Evolutionary conservation across 768 basidiomycete genomes (phyloP).

Genomic region (Kwoniella mangroviensis): DNA sequence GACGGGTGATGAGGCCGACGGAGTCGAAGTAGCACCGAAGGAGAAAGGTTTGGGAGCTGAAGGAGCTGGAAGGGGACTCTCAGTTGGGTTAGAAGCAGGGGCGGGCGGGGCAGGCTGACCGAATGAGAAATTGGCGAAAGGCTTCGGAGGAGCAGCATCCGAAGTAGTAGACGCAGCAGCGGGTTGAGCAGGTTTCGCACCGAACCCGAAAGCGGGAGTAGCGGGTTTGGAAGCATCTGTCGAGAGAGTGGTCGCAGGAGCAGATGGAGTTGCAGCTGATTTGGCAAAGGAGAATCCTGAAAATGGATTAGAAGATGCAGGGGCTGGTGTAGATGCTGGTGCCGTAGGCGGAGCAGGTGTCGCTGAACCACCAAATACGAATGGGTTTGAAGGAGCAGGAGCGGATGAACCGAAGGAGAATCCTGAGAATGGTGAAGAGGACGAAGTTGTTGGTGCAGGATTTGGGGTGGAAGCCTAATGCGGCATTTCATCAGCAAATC

Average conservation of each 20-base stretch:
- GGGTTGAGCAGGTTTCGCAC: conserved; percentile 10
- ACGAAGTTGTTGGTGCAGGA: conserved; percentile 1
- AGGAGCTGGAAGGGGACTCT: background rate
- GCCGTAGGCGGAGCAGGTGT: conserved; percentile 22
- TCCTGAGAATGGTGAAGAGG: conserved; percentile 32
- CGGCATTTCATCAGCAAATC: too few species aligned
- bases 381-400: conserved; percentile 6
- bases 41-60: conserved; percentile 1
- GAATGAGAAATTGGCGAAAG: conserved; percentile 47
- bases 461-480: background rate
- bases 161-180: background rate
- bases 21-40: conserved; percentile 17
- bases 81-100: background rate
- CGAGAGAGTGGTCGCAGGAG: conserved; percentile 1
- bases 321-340: conserved; percentile 12
- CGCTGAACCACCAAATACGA: conserved; percentile 14
- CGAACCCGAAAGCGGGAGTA: conserved; percentile 13
- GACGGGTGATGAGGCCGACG: conserved; percentile 12
- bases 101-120: background rate
- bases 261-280: conserved; percentile 15
- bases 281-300: conserved; percentile 46
- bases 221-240: conserved; percentile 1
- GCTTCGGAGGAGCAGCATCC: conserved; percentile 21
- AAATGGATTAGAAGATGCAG: conserved; percentile 40
- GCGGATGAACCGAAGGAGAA: conserved; percentile 38